Base-by-base conservation (phyloP, 106 monocot genomes). In the Allium cepa region DNA sequence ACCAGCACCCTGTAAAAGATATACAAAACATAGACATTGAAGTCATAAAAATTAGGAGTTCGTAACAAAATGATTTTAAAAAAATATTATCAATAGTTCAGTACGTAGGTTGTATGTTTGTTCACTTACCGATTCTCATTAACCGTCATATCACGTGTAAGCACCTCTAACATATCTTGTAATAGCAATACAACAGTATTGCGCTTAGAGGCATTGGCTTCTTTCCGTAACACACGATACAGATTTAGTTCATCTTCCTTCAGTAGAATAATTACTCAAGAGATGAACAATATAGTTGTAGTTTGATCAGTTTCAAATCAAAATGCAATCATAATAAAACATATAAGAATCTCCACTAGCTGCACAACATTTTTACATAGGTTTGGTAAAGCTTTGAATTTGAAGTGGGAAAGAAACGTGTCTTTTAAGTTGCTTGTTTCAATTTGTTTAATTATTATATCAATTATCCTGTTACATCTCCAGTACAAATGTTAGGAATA, bases 151-250 rank as follows among this genome's bases (percentile, higher is more conserved):
- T 99, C 99, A 64, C 93, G 85, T 7, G 99, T 93, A 53, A 99
- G 81, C n/a, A 99, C 93, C 80, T 99, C 99, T 72, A 99, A 72
- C 90, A 99, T 99, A 72, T 99, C 93, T 83, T 99, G 99, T 63
- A 99, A 80, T 68, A 99, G 61, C 69, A 93, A 74, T 15, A 99
- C 84, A 26, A 99, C 82, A 71, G 77, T 78, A 71, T 93, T 90
- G 66, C 72, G 80, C 62, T 83, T 99, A 26, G 87, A 90, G 46
- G 82, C 73, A 72, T 93, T 82, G 17, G 85, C 83, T 63, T 93
- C 87, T 85, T 93, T 99, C 93, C 93, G 79, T 26, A 71, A 47
- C 13, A 69, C 16, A 12, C 45, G 15, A 36, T 66, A 61, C 47
- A n/a, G 47, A 10, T 67, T 16, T 7, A 67, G 17, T 27, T 49